These are phyloP conservation scores for Ramaria sp. DNA, from an alignment of 768 basidiomycete species.

Conservation along the genomic window DNA sequence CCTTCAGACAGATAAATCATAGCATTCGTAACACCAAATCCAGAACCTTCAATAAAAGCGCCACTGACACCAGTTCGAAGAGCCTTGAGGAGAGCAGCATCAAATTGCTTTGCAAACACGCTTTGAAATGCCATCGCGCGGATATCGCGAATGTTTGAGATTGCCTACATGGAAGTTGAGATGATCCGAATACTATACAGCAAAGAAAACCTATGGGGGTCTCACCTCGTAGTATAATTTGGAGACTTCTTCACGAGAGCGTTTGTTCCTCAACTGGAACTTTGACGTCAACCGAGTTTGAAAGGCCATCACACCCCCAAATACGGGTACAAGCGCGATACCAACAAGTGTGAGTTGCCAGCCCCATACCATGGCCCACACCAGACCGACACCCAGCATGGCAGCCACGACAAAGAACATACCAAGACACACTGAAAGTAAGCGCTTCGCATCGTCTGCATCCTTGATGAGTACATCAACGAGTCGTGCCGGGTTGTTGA, in stretches of 20 bases:
- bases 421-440: constrained; percentile 62
- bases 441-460: constrained; percentile 72
- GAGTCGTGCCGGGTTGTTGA: constrained; percentile 47
- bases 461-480: constrained; percentile 79
- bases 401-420: constrained; percentile 62
- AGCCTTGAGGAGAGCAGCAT: constrained; percentile 47
- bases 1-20: constrained; percentile 81
- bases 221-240: constrained; percentile 76
- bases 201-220: constrained; percentile 13
- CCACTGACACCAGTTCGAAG: constrained; percentile 59
- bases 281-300: constrained; percentile 64
- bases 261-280: constrained; percentile 73
- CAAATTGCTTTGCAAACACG: constrained; percentile 61
- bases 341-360: constrained; percentile 94
- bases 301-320: constrained; percentile 59
- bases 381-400: constrained; percentile 75
- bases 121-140: constrained; percentile 76
- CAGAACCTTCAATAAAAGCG: constrained; percentile 82
- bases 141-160: constrained; percentile 79
- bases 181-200: not conserved
- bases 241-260: constrained; percentile 76
- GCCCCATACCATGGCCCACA: constrained; percentile 81
- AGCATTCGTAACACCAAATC: constrained; percentile 68
- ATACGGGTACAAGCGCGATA: constrained; percentile 76
- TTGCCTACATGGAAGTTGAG: constrained; percentile 31